These are phyloP conservation scores for Mycena sanguinolenta DNA, from an alignment of 768 basidiomycete genomes.

Conservation along the genomic window DNA sequence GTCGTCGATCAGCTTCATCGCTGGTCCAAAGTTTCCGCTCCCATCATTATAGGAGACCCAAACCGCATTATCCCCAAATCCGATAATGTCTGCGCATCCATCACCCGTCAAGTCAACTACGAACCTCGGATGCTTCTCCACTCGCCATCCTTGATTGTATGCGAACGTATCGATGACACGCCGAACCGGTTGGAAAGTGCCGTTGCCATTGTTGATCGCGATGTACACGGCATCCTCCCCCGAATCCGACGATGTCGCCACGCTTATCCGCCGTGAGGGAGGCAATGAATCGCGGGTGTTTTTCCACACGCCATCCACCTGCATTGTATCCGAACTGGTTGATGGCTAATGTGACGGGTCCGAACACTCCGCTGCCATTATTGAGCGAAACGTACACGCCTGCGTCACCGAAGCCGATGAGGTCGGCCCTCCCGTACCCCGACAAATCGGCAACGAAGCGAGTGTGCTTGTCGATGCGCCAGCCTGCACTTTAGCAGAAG, in stretches of 20 bases:
- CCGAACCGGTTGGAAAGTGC: conserved; percentile 9
- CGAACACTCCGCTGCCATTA: conserved; percentile 1
- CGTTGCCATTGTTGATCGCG: not conserved
- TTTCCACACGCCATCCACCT: not conserved
- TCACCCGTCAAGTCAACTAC: conserved; percentile 8
- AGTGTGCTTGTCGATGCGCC: not conserved
- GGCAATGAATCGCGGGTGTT: not conserved
- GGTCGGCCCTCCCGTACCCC: not conserved
- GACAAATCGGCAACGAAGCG: not conserved
- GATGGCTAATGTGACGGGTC: not conserved
- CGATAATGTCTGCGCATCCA: conserved; percentile 15
- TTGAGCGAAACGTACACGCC: not conserved
- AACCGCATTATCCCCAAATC: conserved; percentile 14
- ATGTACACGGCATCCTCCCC: not conserved
- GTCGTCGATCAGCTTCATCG: conserved; percentile 10
- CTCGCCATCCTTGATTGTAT: not conserved
- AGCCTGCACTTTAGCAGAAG: not conserved
- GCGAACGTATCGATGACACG: conserved; percentile 12
- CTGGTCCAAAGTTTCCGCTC: conserved; percentile 15
- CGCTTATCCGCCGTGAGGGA: not conserved
- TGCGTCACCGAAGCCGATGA: conserved; percentile 2
- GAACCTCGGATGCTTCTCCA: not conserved
- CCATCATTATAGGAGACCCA: not conserved
- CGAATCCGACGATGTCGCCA: conserved; percentile 8
- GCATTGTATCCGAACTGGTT: not conserved